A percentile compares a stretch with the other conserved stretches of the same genome.
Evolutionary conservation across 2,329 filamentous ascomycete genomes (phyloP).

Genomic region (Saccharata proteae): DNA sequence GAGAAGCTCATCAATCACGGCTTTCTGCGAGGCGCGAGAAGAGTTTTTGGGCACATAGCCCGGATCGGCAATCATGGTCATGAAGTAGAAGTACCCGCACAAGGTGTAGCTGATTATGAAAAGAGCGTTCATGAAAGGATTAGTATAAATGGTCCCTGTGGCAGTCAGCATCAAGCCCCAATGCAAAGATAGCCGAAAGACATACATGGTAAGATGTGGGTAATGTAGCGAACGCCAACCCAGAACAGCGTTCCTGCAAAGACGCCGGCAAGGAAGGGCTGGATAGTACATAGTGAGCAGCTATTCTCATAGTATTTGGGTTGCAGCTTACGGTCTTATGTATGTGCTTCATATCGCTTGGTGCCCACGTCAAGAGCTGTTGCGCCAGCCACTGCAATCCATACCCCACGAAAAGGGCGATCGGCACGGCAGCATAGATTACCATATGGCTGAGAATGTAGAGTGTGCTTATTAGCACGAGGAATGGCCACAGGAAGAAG

Average conservation of each 20-base stretch:
- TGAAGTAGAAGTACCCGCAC: constrained; percentile 75
- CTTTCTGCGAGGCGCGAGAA: constrained; percentile 80
- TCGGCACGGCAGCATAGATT: constrained; percentile 63
- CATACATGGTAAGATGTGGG: constrained; percentile 60
- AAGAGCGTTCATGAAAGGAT: constrained; percentile 64
- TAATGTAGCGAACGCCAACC: constrained; percentile 64
- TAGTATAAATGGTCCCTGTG: constrained; percentile 49
- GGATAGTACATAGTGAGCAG: constrained; percentile 8
- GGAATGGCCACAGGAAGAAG: constrained; percentile 79
- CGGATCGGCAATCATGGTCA: constrained; percentile 78
- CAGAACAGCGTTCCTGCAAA: constrained; percentile 81
- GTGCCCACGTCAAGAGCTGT: constrained; percentile 69
- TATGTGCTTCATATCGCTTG: constrained; percentile 76
- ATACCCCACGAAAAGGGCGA: constrained; percentile 54
- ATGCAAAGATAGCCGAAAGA: constrained; percentile 6
- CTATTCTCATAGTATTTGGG: neutral
- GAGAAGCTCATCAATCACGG: constrained; percentile 77
- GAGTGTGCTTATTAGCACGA: constrained; percentile 59
- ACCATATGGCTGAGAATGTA: constrained; percentile 62
- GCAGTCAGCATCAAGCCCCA: constrained; percentile 19
- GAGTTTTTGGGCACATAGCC: constrained; percentile 86
- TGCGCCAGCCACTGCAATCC: constrained; percentile 66
- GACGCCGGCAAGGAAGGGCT: constrained; percentile 89
- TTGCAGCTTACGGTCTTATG: constrained; percentile 63
- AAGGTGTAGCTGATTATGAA: constrained; percentile 55